Percentiles rank a stretch among this genome's conserved stretches.
Evolutionary conservation across 495 filamentous ascomycete genomes (phyloP).

Genomic region (Platismatia glauca): DNA sequence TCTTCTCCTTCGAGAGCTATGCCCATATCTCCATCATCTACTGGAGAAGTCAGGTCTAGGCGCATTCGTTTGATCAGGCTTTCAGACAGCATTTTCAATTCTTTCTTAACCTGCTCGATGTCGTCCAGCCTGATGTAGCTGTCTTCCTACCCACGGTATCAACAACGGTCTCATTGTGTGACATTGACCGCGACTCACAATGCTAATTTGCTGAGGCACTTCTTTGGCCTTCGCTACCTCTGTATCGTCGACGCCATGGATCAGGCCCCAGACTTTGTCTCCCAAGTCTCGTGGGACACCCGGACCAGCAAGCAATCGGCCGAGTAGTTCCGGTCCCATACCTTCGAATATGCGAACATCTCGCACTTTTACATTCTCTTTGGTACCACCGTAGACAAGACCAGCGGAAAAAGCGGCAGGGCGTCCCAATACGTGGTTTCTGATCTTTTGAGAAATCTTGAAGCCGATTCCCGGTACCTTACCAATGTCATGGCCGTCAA

Average conservation of each 20-base stretch:
- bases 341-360: constrained; percentile 52
- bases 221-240: constrained; percentile 63
- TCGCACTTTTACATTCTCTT: constrained; percentile 53
- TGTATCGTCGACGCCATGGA: constrained; percentile 56
- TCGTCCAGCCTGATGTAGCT: constrained; percentile 64
- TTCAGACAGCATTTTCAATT: constrained; percentile 51
- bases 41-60: constrained; percentile 55
- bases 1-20: constrained; percentile 12
- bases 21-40: constrained; percentile 29
- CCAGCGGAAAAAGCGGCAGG: constrained; percentile 33
- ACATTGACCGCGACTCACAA: constrained; percentile 29
- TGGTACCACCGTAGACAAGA: constrained; percentile 36
- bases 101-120: constrained; percentile 49
- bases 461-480: constrained; percentile 81
- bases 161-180: not conserved
- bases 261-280: constrained; percentile 61
- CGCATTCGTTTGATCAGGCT: constrained; percentile 76
- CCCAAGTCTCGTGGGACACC: constrained; percentile 63
- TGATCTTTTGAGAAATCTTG: constrained; percentile 63
- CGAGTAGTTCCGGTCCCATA: constrained; percentile 52
- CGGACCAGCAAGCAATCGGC: constrained; percentile 56
- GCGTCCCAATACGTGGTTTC: constrained; percentile 47
- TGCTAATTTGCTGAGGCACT: constrained; percentile 81
- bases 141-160: constrained; percentile 48
- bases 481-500: constrained; percentile 68